Conservation (phyloP, 208 protist species). For the Tritrichomonas foetus region DNA sequence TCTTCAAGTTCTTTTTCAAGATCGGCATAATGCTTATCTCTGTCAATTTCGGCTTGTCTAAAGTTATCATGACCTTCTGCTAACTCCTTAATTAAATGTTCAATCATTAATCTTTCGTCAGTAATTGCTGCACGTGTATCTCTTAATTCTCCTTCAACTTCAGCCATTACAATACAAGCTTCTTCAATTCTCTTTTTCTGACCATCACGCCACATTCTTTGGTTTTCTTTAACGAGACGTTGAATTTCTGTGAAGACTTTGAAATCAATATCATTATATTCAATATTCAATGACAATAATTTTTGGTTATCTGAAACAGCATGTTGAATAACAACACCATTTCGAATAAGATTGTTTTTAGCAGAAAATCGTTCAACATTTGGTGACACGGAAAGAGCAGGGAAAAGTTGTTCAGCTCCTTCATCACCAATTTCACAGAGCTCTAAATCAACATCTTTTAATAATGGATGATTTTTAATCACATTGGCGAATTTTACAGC, state of each 20-base stretch:
- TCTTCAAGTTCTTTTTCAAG: no score
- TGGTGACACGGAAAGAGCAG: neutral
- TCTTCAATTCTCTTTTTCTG: conserved; percentile 19
- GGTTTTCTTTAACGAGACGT: neutral
- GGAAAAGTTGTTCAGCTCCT: neutral
- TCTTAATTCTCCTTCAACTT: no score
- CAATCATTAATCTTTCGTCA: no score
- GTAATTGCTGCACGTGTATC: no score
- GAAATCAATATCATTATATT: conserved; percentile 5
- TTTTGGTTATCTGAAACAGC: neutral
- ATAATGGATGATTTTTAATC: neutral
- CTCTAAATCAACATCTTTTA: neutral
- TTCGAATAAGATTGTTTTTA: conserved; percentile 21
- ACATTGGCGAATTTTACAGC: neutral
- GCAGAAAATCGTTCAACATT: neutral
- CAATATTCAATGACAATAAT: neutral
- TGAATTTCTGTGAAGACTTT: conserved; percentile 15
- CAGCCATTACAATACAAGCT: no score
- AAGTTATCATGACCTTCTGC: no score
- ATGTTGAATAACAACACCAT: neutral
- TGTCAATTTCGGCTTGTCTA: no score
- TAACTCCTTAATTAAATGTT: no score
- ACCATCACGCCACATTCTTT: neutral
- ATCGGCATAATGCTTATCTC: no score
- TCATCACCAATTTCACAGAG: conserved; percentile 10